These are phyloP conservation scores for Aspergillus ustus DNA, from an alignment of 2,329 filamentous ascomycete genomes.

Conservation along the genomic window DNA sequence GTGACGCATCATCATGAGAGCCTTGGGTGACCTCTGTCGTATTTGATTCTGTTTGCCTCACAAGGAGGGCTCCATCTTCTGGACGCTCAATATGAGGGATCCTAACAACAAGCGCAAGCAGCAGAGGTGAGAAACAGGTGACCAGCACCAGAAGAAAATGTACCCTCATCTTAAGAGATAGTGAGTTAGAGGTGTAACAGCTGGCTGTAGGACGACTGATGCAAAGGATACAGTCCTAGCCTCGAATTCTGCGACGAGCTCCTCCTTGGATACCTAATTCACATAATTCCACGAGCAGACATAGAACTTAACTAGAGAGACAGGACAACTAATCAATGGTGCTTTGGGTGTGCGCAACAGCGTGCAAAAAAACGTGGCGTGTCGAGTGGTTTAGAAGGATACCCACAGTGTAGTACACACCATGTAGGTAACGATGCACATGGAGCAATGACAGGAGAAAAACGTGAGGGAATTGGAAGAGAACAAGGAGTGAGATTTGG, in stretches of 20 bases:
- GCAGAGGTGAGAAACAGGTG: slow-evolving; percentile 19
- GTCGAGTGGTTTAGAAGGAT: slow-evolving; percentile 6
- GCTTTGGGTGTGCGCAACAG: slow-evolving; percentile 9
- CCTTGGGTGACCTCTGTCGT: slow-evolving; percentile 19
- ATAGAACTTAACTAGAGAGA: slow-evolving; percentile 5
- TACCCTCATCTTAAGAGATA: slow-evolving; percentile 22
- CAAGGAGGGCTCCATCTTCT: slow-evolving; percentile 9
- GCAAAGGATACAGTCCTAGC: slow-evolving; percentile 9
- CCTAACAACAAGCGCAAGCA: slow-evolving; percentile 20
- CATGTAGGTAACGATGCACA: slow-evolving; percentile 19
- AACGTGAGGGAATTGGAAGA: slow-evolving; percentile 3
- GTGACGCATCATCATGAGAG: slow-evolving; percentile 10
- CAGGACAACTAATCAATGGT: background rate
- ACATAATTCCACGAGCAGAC: slow-evolving; percentile 16
- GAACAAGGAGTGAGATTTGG: slow-evolving; percentile 13
- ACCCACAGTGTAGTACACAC: slow-evolving; percentile 13
- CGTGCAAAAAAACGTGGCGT: slow-evolving; percentile 22
- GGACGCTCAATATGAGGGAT: slow-evolving; percentile 18
- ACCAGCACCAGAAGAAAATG: slow-evolving; percentile 18
- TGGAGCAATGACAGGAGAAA: background rate
- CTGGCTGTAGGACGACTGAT: background rate
- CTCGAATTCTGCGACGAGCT: slow-evolving; percentile 7
- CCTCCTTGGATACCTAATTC: slow-evolving; percentile 7
- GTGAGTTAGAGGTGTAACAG: background rate
- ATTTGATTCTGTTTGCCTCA: slow-evolving; percentile 11